A percentile compares a stretch with the other conserved stretches of the same genome.
These are phyloP conservation scores for Cercophora samala DNA, from an alignment of 495 filamentous ascomycete species.

Conservation along the genomic window DNA sequence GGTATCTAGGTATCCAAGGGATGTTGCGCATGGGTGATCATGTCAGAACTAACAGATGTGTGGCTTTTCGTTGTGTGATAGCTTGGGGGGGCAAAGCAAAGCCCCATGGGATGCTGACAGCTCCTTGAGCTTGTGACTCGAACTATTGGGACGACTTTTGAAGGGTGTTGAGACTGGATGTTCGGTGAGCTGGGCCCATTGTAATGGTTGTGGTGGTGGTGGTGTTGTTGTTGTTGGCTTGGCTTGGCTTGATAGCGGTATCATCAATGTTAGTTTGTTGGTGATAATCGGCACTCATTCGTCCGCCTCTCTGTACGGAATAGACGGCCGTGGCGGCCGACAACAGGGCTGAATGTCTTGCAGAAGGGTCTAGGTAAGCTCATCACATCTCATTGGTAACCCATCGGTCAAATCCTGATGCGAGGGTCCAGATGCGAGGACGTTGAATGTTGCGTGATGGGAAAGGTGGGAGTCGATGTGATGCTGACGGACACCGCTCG, in stretches of 20 bases:
- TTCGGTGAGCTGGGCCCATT: not conserved
- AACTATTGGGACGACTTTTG: not conserved
- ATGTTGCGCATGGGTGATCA: not conserved
- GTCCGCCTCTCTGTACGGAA: not conserved
- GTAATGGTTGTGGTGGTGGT: not conserved
- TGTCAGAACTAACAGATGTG: not conserved
- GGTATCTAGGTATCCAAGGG: no score
- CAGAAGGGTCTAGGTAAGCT: not conserved
- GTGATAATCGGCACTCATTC: no score
- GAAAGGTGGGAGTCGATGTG: not conserved
- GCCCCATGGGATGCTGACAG: not conserved
- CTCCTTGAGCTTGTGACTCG: no score
- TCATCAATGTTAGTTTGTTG: no score
- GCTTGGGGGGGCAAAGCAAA: not conserved
- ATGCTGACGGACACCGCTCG: not conserved
- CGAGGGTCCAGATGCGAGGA: not conserved
- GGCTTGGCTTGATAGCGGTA: not conserved
- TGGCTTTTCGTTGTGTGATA: not conserved
- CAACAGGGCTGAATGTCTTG: not conserved
- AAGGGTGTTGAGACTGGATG: not conserved
- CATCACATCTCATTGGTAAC: not conserved
- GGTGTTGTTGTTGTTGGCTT: not conserved
- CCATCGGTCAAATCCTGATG: not conserved
- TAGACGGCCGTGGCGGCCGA: not conserved
- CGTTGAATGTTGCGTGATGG: not conserved